Conservation (phyloP, 1,284 basidiomycete species). For the Exobasidium rhododendri region DNA sequence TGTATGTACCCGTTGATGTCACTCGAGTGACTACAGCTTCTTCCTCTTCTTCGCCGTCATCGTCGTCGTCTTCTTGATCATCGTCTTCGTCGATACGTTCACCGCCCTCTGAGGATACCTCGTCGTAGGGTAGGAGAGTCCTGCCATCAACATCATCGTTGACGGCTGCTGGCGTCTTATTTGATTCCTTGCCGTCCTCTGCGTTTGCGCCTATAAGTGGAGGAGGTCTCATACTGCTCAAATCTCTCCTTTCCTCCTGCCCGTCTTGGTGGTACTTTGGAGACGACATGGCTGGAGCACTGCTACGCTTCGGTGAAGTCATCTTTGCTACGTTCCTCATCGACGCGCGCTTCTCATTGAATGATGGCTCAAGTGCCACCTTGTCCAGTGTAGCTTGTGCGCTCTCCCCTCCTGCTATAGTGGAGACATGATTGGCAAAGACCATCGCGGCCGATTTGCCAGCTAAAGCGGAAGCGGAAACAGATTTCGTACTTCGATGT, state of each 20-base stretch:
- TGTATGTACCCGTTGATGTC: not conserved
- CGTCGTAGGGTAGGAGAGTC: not conserved
- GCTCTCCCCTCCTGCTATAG: conserved; percentile 14
- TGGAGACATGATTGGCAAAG: conserved; percentile 13
- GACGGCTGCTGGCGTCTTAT: conserved; percentile 8
- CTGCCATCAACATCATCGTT: not conserved
- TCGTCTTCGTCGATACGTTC: conserved; percentile 3
- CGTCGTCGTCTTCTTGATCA: not conserved
- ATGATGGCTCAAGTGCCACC: conserved; percentile 8
- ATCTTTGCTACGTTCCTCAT: not conserved
- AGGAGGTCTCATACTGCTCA: not conserved
- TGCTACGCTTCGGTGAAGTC: not conserved
- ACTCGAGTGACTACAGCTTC: conserved; percentile 10
- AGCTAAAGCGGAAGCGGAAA: not conserved
- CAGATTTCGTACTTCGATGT: not conserved
- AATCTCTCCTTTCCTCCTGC: not conserved
- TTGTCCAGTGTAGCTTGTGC: conserved; percentile 17
- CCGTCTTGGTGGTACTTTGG: not conserved
- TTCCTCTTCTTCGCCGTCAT: conserved; percentile 16
- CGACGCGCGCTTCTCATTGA: conserved; percentile 15
- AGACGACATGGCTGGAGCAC: not conserved
- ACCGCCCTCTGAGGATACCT: not conserved
- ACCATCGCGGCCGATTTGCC: conserved; percentile 13
- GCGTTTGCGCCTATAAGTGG: not conserved
- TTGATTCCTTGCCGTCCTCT: not conserved